These are phyloP conservation scores for Lobosporangium transversale DNA, from an alignment of 192 early-diverging fungal species.

Conservation along the genomic window DNA sequence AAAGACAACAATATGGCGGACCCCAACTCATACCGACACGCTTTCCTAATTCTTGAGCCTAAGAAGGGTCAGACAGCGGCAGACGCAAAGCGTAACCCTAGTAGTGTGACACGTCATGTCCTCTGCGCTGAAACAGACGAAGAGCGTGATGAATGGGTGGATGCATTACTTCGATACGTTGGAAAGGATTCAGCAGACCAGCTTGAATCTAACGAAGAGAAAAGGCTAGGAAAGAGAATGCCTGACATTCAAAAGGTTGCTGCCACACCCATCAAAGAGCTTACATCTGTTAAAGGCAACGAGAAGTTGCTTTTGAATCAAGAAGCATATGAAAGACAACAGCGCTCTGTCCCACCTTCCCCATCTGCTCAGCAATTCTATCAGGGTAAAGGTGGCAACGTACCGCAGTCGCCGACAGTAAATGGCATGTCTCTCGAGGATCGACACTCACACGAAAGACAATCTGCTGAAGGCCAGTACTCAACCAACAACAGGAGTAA, in stretches of 20 bases:
- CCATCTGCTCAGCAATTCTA: conserved; percentile 22
- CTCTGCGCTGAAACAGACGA: conserved; percentile 89
- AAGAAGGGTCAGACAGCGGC: conserved; percentile 66
- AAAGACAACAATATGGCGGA: conserved; percentile 33
- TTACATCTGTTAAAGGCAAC: conserved; percentile 27
- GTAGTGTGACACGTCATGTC: conserved; percentile 69
- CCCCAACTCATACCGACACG: conserved; percentile 81
- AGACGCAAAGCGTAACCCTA: conserved; percentile 44
- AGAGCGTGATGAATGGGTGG: conserved; percentile 94
- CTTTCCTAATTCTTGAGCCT: conserved; percentile 87
- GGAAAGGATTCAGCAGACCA: conserved; percentile 32
- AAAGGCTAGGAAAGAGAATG: conserved; percentile 25
- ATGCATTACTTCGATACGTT: conserved; percentile 65
- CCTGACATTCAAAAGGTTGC: conserved; percentile 46
- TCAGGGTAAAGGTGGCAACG: conserved; percentile 9
- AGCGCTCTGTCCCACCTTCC: conserved; percentile 27
- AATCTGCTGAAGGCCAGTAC: conserved; percentile 39
- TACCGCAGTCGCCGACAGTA: conserved; percentile 37
- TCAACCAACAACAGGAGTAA: conserved; percentile 1
- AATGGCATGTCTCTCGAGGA: conserved; percentile 15
- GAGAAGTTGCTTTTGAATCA: conserved; percentile 48
- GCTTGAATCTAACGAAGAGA: conserved; percentile 21
- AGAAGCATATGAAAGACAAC: conserved; percentile 45
- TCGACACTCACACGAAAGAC: conserved; percentile 18
- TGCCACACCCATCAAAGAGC: conserved; percentile 50